phyloP scores from a whole-genome alignment of 2,329 filamentous ascomycete genomes.

The Ascochyta fabae region DNA sequence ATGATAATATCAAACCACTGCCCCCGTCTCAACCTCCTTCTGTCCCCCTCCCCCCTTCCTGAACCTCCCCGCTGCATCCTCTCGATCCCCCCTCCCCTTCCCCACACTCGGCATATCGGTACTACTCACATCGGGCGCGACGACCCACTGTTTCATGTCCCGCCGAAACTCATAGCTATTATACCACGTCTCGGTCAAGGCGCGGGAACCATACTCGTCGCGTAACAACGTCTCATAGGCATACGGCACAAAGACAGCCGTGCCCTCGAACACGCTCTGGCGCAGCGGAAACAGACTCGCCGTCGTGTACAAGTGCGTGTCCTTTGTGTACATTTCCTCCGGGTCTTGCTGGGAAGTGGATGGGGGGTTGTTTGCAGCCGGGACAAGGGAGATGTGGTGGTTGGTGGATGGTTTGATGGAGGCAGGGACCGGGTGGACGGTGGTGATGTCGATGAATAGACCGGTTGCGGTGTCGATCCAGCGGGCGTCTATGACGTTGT shows the following conservation, averaged over 20 bases:
- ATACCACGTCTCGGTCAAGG: conserved; percentile 56
- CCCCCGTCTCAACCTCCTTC: no score
- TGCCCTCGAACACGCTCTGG: conserved; percentile 60
- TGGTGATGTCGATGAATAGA: conserved; percentile 68
- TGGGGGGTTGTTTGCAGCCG: neutral
- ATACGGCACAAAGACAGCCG: conserved; percentile 62
- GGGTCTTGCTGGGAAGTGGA: neutral
- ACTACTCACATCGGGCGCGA: neutral
- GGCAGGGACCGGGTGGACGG: conserved; percentile 56
- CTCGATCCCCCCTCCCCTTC: no score
- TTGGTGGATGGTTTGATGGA: conserved; percentile 14
- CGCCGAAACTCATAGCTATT: conserved; percentile 52
- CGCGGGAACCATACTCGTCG: conserved; percentile 61
- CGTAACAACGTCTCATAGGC: conserved; percentile 61
- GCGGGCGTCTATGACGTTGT: conserved; percentile 66
- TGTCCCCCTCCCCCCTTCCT: no score
- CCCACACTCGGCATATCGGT: no score
- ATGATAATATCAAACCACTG: no score
- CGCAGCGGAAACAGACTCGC: conserved; percentile 65
- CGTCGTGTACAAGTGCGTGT: conserved; percentile 61
- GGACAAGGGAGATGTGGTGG: conserved; percentile 4
- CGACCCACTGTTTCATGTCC: conserved; percentile 36
- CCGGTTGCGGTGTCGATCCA: conserved; percentile 67
- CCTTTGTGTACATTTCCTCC: conserved; percentile 56
- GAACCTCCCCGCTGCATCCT: no score